Evolutionary conservation across 1,139 yeast species (phyloP).

Genomic region (Pichia sp.): DNA sequence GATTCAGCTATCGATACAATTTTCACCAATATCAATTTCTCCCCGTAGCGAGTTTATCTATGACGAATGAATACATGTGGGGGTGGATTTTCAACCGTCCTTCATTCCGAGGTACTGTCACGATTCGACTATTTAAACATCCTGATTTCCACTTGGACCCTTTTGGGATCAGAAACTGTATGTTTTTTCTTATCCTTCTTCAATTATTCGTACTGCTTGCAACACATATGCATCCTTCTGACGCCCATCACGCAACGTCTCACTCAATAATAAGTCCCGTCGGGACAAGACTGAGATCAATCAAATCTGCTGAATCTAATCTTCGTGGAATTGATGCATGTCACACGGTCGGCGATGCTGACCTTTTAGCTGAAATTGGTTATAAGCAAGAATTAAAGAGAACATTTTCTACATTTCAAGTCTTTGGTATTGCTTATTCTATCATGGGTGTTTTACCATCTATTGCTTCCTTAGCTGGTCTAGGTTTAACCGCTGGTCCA

Average conservation of each 20-base stretch:
- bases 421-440: conserved; percentile 45
- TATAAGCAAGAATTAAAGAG: conserved; percentile 44
- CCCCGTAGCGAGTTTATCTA: too few relatives aligned
- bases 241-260: conserved; percentile 4
- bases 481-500: conserved; percentile 42
- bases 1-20: too few relatives aligned
- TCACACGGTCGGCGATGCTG: conserved; percentile 29
- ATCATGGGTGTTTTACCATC: conserved; percentile 47
- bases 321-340: conserved; percentile 24
- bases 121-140: too few relatives aligned
- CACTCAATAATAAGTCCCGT: conserved; percentile 11
- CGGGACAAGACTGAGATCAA: conserved; percentile 14
- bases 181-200: too few relatives aligned
- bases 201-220: too few relatives aligned
- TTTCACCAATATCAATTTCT: too few relatives aligned
- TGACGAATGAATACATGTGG: too few relatives aligned
- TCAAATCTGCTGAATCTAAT: conserved; percentile 17
- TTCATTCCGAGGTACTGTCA: too few relatives aligned
- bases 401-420: conserved; percentile 40
- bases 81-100: too few relatives aligned
- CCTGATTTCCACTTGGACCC: too few relatives aligned
- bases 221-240: not conserved
- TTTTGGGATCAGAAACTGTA: too few relatives aligned
- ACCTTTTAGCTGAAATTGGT: conserved; percentile 39
- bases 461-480: conserved; percentile 31